Base-by-base conservation (phyloP, 352 stramenopile genomes). In the Globisporangium megalacanthum region DNA sequence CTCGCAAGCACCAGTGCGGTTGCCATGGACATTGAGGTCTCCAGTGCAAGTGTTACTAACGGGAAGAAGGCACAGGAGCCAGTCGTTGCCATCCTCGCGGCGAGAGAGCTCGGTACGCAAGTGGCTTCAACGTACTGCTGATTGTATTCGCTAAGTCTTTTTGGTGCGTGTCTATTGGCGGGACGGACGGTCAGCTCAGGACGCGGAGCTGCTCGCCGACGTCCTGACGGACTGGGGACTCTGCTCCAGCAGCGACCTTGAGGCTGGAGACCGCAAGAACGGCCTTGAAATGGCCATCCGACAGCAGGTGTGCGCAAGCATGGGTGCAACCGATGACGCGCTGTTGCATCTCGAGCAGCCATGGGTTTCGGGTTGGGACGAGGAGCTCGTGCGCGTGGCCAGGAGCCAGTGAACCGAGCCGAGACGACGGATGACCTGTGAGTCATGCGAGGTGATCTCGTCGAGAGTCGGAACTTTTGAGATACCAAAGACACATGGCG, bases 71-170 rank as follows among this genome's bases (percentile, higher is more conserved):
- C 8, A 54, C 29, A 35, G 35, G 19, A 11, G 2, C 44, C 49
- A n/a, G 49, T 25, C n/a, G 22, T 49, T 48, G 52, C 41, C 20
- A 36, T 47, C 17, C 46, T 53, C 49, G 55, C 36, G 17, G 46
- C 46, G 17, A 35, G 20, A 61, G 55, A 61, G 14, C 47, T 61
- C 25, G 55, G 55, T 61, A 53, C 25, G 25, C 25, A 29, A 29
- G 25, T 29, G 25, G 25, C 25, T 29, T 29, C 25, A 29, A 29
- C 25, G 25, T 29, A 29, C 25, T 29, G 25, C 1, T 29, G n/a
- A n/a, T 20, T 20, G 17, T 47, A 6, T 7, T 22, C 13, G 41
- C 17, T 54, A 39, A 39, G 20, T 15, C 22, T 42, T n/a, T n/a
- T 15, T 45, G 19, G 15, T 47, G 41, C 17, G 15, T 22, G 41